Evolutionary conservation across 2,329 filamentous ascomycete genomes (phyloP).

Genomic region (Aspergillus phoenicis): DNA sequence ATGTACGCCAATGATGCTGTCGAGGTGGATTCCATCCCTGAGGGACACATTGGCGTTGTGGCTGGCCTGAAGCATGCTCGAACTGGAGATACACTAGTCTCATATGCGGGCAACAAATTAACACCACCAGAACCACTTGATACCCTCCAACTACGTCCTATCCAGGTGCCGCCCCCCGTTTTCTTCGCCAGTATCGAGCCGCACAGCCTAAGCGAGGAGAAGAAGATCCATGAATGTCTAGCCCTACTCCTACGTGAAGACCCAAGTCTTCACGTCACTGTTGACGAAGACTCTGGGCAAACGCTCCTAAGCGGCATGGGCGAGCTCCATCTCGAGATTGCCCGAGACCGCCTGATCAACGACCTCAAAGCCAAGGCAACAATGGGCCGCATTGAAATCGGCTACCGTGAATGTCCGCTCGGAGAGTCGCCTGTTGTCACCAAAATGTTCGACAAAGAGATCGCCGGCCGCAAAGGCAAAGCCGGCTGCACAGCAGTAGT

Average conservation of each 20-base stretch:
- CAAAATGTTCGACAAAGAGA: slow-evolving; percentile 72
- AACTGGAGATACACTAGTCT: slow-evolving; percentile 88
- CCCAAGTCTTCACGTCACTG: slow-evolving; percentile 80
- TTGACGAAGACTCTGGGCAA: slow-evolving; percentile 88
- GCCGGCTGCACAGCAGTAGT: slow-evolving; percentile 73
- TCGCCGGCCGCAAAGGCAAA: slow-evolving; percentile 77
- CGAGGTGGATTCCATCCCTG: slow-evolving; percentile 75
- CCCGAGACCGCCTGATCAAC: slow-evolving; percentile 80
- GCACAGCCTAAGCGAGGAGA: slow-evolving; percentile 74
- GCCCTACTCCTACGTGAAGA: slow-evolving; percentile 84
- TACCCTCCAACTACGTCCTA: slow-evolving; percentile 79
- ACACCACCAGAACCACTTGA: slow-evolving; percentile 70
- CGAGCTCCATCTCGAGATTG: slow-evolving; percentile 91
- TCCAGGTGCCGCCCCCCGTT: slow-evolving; percentile 87
- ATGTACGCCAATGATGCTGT: slow-evolving; percentile 88
- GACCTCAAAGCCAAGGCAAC: slow-evolving; percentile 83
- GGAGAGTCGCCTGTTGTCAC: slow-evolving; percentile 59
- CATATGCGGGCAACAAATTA: slow-evolving; percentile 66
- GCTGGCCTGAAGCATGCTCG: slow-evolving; percentile 86
- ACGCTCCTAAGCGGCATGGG: slow-evolving; percentile 96
- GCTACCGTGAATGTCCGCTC: slow-evolving; percentile 83
- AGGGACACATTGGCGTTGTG: slow-evolving; percentile 93
- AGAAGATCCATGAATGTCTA: slow-evolving; percentile 74
- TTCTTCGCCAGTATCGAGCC: slow-evolving; percentile 95
- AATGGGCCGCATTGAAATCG: slow-evolving; percentile 91